A percentile compares a stretch with the other conserved stretches of the same genome.
phyloP scores from a whole-genome alignment of 1,284 basidiomycete genomes.

The Neotropicomus parvogracilis region DNA sequence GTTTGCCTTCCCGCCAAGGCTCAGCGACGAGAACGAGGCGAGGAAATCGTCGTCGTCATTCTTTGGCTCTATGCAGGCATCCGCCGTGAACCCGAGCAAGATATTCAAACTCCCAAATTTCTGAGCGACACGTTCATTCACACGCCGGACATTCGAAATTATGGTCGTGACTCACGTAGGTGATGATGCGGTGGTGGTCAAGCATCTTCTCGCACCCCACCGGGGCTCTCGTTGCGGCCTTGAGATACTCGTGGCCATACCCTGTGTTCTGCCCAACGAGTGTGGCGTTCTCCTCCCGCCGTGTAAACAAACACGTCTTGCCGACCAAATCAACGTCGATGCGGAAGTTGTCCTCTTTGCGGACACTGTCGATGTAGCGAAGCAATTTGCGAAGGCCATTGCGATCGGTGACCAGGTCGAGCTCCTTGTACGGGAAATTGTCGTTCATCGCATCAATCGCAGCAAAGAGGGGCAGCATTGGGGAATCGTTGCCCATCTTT shows the following conservation, averaged over 20 bases:
- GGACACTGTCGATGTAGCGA: constrained; percentile 24
- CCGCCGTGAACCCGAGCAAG: constrained; percentile 33
- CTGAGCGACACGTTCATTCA: constrained; percentile 12
- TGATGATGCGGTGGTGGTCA: constrained; percentile 37
- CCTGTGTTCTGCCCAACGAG: constrained; percentile 18
- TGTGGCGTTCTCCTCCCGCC: constrained; percentile 22
- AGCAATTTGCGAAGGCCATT: constrained; percentile 38
- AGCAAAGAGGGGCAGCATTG: constrained; percentile 35
- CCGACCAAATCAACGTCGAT: constrained; percentile 36
- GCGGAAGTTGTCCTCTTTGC: constrained; percentile 28
- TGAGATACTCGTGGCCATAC: constrained; percentile 35
- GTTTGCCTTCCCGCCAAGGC: constrained; percentile 10
- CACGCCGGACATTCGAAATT: background rate
- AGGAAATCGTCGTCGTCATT: constrained; percentile 23
- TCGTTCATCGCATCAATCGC: constrained; percentile 34
- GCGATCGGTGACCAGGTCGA: constrained; percentile 37
- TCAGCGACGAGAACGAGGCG: constrained; percentile 29
- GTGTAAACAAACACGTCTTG: constrained; percentile 32
- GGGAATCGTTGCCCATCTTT: constrained; percentile 32
- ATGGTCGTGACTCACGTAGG: constrained; percentile 33
- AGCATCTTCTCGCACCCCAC: constrained; percentile 32
- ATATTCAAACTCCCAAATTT: constrained; percentile 33
- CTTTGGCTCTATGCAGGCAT: constrained; percentile 28
- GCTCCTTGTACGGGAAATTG: constrained; percentile 26
- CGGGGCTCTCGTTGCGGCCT: constrained; percentile 27